A percentile compares a stretch with the other conserved stretches of the same genome.
These are phyloP conservation scores for Saksenaea vasiformis DNA, from an alignment of 371 early-diverging fungal genomes.

Conservation along the genomic window DNA sequence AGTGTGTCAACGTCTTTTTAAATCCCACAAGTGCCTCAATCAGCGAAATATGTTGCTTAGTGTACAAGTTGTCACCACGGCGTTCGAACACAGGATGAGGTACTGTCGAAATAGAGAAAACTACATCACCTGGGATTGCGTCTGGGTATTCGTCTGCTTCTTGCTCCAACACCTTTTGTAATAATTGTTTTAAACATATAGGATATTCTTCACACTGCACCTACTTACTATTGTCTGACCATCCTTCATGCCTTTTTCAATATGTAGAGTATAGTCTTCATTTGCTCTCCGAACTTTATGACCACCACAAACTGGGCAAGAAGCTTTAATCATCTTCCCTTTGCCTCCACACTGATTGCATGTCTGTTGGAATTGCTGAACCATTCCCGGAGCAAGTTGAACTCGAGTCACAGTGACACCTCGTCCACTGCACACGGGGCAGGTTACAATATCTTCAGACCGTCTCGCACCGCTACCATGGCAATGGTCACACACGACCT, in stretches of 20 bases:
- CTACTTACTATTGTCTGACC: conserved; percentile 70
- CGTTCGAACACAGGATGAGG: conserved; percentile 84
- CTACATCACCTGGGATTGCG: conserved; percentile 81
- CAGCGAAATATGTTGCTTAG: conserved; percentile 81
- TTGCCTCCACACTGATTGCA: conserved; percentile 91
- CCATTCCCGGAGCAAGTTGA: conserved; percentile 82
- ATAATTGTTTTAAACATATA: not conserved
- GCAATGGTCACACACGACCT: conserved; percentile 92
- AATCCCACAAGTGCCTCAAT: conserved; percentile 91
- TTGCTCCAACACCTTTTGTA: not conserved
- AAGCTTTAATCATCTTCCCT: conserved; percentile 80
- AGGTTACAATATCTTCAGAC: conserved; percentile 82
- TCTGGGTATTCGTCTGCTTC: conserved; percentile 95
- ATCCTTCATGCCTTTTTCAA: conserved; percentile 89
- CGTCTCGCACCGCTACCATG: conserved; percentile 81
- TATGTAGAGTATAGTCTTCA: conserved; percentile 75
- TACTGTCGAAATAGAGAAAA: conserved; percentile 80
- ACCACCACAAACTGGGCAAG: conserved; percentile 86
- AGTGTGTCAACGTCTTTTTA: conserved; percentile 73
- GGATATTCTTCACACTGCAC: not conserved
- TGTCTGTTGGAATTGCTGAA: conserved; percentile 90
- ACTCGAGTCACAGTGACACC: conserved; percentile 85
- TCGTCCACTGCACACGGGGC: conserved; percentile 77
- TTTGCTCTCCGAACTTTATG: conserved; percentile 73
- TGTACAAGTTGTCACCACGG: conserved; percentile 81